Conservation (phyloP, 441 rosid species). For the Theobroma grandiflorum region DNA sequence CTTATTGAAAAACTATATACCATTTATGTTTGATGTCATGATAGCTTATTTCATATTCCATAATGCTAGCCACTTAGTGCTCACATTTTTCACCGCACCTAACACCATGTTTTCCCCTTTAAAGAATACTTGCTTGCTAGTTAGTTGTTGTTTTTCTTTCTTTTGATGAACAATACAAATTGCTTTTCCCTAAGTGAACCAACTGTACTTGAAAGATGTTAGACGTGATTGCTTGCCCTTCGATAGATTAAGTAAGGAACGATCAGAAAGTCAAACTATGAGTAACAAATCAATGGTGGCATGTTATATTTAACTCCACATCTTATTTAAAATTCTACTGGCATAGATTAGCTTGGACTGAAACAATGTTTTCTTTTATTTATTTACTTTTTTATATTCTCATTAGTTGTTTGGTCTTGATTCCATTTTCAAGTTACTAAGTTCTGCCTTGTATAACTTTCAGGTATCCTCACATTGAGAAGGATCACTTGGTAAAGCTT, state of each 20-base stretch:
- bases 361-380: slow-evolving; percentile 21
- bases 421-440: slow-evolving; percentile 26
- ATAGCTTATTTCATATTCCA: neutral
- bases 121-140: slow-evolving; percentile 1
- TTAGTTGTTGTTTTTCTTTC: slow-evolving; percentile 9
- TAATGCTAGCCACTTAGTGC: neutral
- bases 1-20: slow-evolving; percentile 10
- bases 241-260: slow-evolving; percentile 6
- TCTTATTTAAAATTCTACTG: slow-evolving; percentile 26
- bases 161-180: slow-evolving; percentile 13
- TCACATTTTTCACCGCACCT: neutral
- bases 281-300: neutral
- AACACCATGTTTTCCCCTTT: neutral
- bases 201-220: neutral
- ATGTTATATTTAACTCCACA: slow-evolving; percentile 18
- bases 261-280: slow-evolving; percentile 6
- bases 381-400: slow-evolving; percentile 25
- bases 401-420: slow-evolving; percentile 20
- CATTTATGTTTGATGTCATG: neutral
- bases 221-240: slow-evolving; percentile 6
- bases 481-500: slow-evolving; percentile 79
- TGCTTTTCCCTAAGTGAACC: slow-evolving; percentile 12
- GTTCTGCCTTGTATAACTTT: slow-evolving; percentile 42
- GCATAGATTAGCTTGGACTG: slow-evolving; percentile 27
- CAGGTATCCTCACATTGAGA: slow-evolving; percentile 76